Percentiles rank a stretch among this genome's conserved stretches.
Conservation (phyloP, 164 flowering plant species). For the Chimonanthus praecox region DNA sequence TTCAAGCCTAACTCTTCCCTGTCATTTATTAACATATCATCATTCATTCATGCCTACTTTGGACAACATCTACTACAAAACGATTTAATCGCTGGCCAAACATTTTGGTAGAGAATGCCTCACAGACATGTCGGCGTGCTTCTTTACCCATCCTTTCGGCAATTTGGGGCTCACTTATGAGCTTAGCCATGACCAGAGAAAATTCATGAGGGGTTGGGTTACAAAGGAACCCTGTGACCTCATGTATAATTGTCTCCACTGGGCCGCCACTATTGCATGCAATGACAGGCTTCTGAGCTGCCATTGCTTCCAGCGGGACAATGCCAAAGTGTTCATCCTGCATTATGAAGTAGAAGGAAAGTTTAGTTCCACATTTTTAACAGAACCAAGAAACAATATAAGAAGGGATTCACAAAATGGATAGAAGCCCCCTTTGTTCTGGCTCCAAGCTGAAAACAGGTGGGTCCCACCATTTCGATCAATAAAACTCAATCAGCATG, state of each 20-base stretch:
- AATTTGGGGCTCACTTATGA: conserved; percentile 45
- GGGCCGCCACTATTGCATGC: conserved; percentile 98
- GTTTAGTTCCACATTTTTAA: neutral
- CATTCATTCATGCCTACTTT: conserved; percentile 2
- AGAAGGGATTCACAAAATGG: neutral
- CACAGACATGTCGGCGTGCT: conserved; percentile 64
- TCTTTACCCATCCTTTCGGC: conserved; percentile 65
- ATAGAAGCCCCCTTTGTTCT: neutral
- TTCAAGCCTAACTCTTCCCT: neutral
- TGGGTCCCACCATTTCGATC: neutral
- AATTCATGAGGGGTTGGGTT: conserved; percentile 63
- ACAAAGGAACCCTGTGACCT: conserved; percentile 77
- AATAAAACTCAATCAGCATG: neutral
- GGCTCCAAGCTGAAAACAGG: neutral
- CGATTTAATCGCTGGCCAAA: conserved; percentile 68
- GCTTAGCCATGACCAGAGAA: conserved; percentile 64
- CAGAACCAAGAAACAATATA: neutral
- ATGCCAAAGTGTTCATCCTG: conserved; percentile 97
- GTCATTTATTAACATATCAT: neutral
- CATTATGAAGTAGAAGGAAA: conserved; percentile 5
- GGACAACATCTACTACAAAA: conserved; percentile 36
- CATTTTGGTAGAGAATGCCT: conserved; percentile 60
- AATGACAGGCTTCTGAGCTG: conserved; percentile 89
- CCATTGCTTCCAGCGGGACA: conserved; percentile 97
- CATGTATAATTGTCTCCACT: conserved; percentile 72